These are phyloP conservation scores for Jamesozyma gamospora DNA, from an alignment of 805 yeast species.

Conservation along the genomic window DNA sequence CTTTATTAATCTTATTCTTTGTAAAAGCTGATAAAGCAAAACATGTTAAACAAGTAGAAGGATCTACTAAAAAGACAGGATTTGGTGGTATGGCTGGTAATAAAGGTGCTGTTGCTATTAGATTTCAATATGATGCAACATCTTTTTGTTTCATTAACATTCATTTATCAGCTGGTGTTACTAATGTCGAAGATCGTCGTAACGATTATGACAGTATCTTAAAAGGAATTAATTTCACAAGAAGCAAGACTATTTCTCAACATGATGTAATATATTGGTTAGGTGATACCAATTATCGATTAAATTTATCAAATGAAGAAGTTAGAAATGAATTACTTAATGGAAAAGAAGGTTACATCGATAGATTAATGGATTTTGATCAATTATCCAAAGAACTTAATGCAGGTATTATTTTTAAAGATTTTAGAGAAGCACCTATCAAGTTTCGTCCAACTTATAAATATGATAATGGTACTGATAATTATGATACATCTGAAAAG, in stretches of 20 bases:
- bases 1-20: constrained; percentile 54
- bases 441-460: constrained; percentile 86
- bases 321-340: constrained; percentile 47
- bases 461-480: constrained; percentile 72
- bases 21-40: constrained; percentile 41
- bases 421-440: constrained; percentile 67
- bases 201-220: constrained; percentile 70
- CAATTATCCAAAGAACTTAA: constrained; percentile 72
- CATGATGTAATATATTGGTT: constrained; percentile 88
- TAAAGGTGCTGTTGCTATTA: constrained; percentile 91
- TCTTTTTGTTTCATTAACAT: constrained; percentile 78
- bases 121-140: constrained; percentile 74
- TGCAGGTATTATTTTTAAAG: constrained; percentile 59
- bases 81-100: constrained; percentile 95
- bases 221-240: constrained; percentile 65
- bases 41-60: constrained; percentile 73
- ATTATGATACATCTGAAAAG: constrained; percentile 83
- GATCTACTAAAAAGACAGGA: constrained; percentile 92
- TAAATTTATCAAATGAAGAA: constrained; percentile 59
- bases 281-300: constrained; percentile 88
- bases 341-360: constrained; percentile 32
- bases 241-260: constrained; percentile 67
- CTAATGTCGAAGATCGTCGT: constrained; percentile 73
- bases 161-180: constrained; percentile 88
- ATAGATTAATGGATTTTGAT: constrained; percentile 53